phyloP scores from a whole-genome alignment of 768 basidiomycete species.

The Tulasnella sp. region DNA sequence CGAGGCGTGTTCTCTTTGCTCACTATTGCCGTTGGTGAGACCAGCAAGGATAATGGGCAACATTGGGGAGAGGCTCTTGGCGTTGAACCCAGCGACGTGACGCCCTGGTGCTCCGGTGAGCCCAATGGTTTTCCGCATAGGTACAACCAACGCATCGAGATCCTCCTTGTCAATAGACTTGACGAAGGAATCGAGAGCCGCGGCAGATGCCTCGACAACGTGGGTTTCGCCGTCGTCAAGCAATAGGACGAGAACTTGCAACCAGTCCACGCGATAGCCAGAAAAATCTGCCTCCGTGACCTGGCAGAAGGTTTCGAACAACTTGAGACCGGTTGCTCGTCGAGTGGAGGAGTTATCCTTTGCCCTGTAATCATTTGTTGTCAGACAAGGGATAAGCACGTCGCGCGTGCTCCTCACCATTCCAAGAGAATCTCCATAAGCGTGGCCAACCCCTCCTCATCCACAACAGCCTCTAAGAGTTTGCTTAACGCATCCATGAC shows the following conservation, averaged over 20 bases:
- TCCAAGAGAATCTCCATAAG: conserved; percentile 80
- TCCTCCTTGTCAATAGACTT: conserved; percentile 89
- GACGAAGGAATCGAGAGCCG: conserved; percentile 73
- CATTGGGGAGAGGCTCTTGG: conserved; percentile 70
- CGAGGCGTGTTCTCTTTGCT: conserved; percentile 89
- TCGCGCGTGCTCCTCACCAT: conserved; percentile 49
- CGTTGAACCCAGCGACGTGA: conserved; percentile 72
- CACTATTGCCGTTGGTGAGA: conserved; percentile 87
- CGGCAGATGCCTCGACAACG: conserved; percentile 61
- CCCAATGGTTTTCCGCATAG: conserved; percentile 80
- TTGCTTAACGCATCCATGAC: conserved; percentile 65
- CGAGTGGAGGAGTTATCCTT: conserved; percentile 59
- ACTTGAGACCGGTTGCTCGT: conserved; percentile 62
- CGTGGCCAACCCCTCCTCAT: conserved; percentile 79
- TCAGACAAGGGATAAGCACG: background rate
- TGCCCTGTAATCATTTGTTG: conserved; percentile 40
- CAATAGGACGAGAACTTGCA: conserved; percentile 71
- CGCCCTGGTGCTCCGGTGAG: conserved; percentile 64
- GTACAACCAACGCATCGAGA: conserved; percentile 77
- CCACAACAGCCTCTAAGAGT: conserved; percentile 64
- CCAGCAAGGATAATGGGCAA: conserved; percentile 86
- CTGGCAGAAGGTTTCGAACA: conserved; percentile 76
- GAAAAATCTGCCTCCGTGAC: conserved; percentile 69
- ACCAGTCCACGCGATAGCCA: conserved; percentile 86
- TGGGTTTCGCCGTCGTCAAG: conserved; percentile 56